Evolutionary conservation across 768 basidiomycete genomes (phyloP).

Genomic region (Boletus pseudopeckii): DNA sequence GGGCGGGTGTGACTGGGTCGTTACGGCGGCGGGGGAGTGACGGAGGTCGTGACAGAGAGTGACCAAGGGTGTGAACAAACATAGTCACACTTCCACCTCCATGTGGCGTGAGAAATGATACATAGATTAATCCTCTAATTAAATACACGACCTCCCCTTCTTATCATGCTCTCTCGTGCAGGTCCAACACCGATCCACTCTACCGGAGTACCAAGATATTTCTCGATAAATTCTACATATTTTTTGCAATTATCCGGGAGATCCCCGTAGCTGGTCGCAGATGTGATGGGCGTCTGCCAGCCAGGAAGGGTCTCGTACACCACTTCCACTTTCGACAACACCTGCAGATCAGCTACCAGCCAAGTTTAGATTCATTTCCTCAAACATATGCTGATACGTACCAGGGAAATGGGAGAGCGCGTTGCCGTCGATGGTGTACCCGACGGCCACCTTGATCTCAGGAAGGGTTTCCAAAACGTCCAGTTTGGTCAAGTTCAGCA

Average conservation of each 20-base stretch:
- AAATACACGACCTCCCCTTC: conserved; percentile 13
- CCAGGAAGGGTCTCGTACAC: conserved; percentile 87
- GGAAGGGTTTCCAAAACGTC: conserved; percentile 83
- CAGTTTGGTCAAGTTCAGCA: conserved; percentile 92
- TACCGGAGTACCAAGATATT: conserved; percentile 65
- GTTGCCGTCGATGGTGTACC: conserved; percentile 74
- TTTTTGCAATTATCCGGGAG: conserved; percentile 82
- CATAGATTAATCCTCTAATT: conserved; percentile 15
- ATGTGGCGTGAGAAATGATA: conserved; percentile 25
- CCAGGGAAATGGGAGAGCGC: conserved; percentile 86
- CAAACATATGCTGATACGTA: conserved; percentile 32
- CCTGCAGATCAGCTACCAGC: conserved; percentile 73
- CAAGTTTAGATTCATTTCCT: neutral
- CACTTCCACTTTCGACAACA: conserved; percentile 76
- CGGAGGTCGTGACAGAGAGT: conserved; percentile 33
- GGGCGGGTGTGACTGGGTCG: conserved; percentile 30
- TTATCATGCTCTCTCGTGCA: conserved; percentile 74
- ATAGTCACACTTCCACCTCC: conserved; percentile 14
- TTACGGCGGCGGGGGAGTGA: conserved; percentile 35
- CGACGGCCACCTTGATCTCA: conserved; percentile 86
- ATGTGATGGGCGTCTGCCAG: conserved; percentile 79
- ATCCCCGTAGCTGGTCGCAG: conserved; percentile 58
- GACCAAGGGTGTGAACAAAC: conserved; percentile 25
- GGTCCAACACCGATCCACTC: conserved; percentile 96
- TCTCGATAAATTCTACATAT: conserved; percentile 87